Conservation (phyloP, 148 eudicot genomes). For the Agrostemma githago region DNA sequence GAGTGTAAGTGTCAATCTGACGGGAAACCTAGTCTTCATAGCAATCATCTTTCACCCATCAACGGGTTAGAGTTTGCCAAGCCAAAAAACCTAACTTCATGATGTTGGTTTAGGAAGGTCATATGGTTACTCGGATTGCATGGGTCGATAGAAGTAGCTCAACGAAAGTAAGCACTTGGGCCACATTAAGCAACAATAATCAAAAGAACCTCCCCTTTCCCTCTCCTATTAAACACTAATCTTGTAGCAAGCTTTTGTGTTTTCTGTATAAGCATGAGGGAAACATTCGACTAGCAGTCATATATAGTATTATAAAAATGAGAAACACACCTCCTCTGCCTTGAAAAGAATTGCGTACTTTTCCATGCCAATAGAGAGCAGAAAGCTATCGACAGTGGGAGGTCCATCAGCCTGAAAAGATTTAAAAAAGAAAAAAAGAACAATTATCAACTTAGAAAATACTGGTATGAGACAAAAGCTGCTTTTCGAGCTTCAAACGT, state of each 20-base stretch:
- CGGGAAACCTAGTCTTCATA: neutral
- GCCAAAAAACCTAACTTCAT: neutral
- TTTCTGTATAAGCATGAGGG: neutral
- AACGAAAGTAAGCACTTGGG: too few species aligned
- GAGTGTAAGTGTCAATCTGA: neutral
- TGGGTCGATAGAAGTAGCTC: too few species aligned
- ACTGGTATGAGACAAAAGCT: neutral
- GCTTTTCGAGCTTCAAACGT: neutral
- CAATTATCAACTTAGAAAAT: neutral
- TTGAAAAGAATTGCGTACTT: slow-evolving; percentile 61
- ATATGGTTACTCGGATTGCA: too few species aligned
- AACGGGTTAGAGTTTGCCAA: neutral
- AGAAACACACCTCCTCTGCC: slow-evolving; percentile 73
- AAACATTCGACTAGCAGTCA: slow-evolving; percentile 7
- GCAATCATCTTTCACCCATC: neutral
- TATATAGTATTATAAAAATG: neutral
- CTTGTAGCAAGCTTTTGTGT: neutral
- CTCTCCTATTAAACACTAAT: slow-evolving; percentile 7
- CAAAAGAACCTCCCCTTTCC: neutral
- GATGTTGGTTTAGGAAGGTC: neutral
- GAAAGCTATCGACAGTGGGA: slow-evolving; percentile 57
- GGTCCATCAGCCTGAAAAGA: slow-evolving; percentile 54
- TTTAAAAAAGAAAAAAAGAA: slow-evolving; percentile 10
- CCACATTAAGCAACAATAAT: neutral
- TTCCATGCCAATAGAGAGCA: slow-evolving; percentile 69